phyloP scores from a whole-genome alignment of 2,329 filamentous ascomycete species.

The Nigrospora osmanthi region DNA sequence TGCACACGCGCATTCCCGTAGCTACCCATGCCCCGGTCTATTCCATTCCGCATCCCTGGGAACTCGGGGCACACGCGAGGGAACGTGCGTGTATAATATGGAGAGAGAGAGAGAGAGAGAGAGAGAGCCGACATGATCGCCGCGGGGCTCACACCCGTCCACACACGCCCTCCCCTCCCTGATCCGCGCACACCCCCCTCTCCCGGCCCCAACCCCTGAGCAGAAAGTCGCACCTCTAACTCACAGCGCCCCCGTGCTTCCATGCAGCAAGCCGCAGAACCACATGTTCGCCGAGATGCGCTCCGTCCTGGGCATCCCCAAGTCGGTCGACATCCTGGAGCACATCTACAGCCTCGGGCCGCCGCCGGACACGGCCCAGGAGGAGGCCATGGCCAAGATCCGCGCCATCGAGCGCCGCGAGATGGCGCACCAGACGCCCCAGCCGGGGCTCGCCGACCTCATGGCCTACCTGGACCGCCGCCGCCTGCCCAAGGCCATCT shows the following conservation, averaged over 20 bases:
- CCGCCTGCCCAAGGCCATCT: conserved; percentile 70
- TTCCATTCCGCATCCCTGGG: too few species aligned
- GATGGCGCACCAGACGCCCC: conserved; percentile 73
- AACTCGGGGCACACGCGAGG: too few species aligned
- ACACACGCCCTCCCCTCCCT: too few species aligned
- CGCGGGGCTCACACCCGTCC: too few species aligned
- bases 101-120: too few species aligned
- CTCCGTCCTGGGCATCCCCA: conserved; percentile 62
- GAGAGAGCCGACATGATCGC: too few species aligned
- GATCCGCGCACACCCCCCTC: too few species aligned
- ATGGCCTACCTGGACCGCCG: conserved; percentile 74
- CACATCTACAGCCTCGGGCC: conserved; percentile 70
- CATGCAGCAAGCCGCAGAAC: conserved; percentile 81
- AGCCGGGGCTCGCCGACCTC: conserved; percentile 68
- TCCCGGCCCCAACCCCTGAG: too few species aligned
- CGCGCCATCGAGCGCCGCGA: conserved; percentile 71
- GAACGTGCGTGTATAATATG: too few species aligned
- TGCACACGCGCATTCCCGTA: too few species aligned
- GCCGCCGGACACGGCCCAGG: conserved; percentile 38
- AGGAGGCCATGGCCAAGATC: conserved; percentile 64
- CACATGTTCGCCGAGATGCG: conserved; percentile 96
- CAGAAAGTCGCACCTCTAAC: too few species aligned
- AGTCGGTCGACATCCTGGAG: conserved; percentile 74
- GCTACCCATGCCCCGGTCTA: too few species aligned
- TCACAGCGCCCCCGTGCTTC: neutral